These are phyloP conservation scores for Podochytrium sp. DNA, from an alignment of 192 early-diverging fungal genomes.

Conservation along the genomic window DNA sequence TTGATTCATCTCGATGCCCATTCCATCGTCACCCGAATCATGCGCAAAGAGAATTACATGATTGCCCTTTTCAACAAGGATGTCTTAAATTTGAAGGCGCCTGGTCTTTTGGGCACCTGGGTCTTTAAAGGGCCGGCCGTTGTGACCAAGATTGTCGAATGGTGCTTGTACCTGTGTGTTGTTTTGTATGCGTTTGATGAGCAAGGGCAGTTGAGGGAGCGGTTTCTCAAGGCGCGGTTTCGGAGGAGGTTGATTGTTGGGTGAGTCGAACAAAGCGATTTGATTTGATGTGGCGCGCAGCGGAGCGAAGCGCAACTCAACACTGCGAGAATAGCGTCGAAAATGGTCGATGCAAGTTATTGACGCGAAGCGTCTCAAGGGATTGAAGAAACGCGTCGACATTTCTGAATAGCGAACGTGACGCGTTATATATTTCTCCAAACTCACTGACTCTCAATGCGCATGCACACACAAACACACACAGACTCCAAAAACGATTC, in stretches of 20 bases:
- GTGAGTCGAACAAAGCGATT: constrained; percentile 43
- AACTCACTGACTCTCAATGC: too few species aligned
- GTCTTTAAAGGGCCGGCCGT: constrained; percentile 22
- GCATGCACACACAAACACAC: too few species aligned
- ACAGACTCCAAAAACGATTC: constrained; percentile 69
- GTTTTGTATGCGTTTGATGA: constrained; percentile 89
- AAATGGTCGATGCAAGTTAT: too few species aligned
- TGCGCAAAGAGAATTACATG: constrained; percentile 97
- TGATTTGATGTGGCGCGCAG: constrained; percentile 18
- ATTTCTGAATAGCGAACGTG: too few species aligned
- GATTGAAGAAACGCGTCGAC: too few species aligned
- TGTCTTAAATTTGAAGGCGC: constrained; percentile 77
- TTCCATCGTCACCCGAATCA: constrained; percentile 89
- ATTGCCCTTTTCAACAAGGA: constrained; percentile 95
- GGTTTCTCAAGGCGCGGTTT: constrained; percentile 78
- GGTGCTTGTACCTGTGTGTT: constrained; percentile 88
- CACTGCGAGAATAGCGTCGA: too few species aligned
- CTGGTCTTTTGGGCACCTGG: constrained; percentile 58
- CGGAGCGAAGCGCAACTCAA: too few species aligned
- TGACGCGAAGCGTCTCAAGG: too few species aligned
- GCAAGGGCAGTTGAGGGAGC: constrained; percentile 77
- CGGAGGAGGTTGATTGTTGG: constrained; percentile 66
- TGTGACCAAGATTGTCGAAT: constrained; percentile 89
- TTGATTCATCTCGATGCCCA: constrained; percentile 52
- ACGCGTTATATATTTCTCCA: too few species aligned